phyloP scores from a whole-genome alignment of 2,329 filamentous ascomycete genomes.

The Rhynchosporium secalis region DNA sequence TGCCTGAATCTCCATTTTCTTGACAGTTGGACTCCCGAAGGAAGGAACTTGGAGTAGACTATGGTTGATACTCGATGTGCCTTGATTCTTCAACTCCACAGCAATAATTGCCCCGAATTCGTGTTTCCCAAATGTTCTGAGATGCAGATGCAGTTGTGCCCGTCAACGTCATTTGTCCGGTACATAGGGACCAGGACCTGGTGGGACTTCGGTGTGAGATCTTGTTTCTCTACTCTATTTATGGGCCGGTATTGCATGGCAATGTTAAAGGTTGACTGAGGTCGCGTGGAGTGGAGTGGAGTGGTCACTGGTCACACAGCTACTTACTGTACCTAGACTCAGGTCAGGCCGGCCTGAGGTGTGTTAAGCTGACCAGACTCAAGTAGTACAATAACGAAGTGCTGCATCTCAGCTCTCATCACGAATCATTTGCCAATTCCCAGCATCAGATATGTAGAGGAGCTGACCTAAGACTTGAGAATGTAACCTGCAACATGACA shows the following conservation, averaged over 20 bases:
- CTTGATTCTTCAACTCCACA: too few species aligned
- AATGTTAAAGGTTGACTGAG: neutral
- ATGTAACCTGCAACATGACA: slow-evolving; percentile 23
- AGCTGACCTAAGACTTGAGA: slow-evolving; percentile 29
- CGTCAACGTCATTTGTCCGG: slow-evolving; percentile 16
- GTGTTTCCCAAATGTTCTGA: neutral
- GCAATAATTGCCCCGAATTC: neutral
- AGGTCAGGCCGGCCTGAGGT: neutral
- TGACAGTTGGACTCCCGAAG: too few species aligned
- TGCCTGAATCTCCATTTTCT: too few species aligned
- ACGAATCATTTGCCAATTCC: slow-evolving; percentile 11
- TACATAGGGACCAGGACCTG: neutral
- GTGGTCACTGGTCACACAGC: slow-evolving; percentile 14
- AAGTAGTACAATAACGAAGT: slow-evolving; percentile 18
- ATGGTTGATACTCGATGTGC: too few species aligned
- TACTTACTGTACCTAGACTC: neutral
- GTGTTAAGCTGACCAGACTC: slow-evolving; percentile 17
- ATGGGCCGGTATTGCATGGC: slow-evolving; percentile 8
- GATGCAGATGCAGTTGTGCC: neutral
- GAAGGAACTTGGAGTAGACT: too few species aligned
- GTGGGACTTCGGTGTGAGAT: neutral
- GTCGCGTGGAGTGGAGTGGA: slow-evolving; percentile 7
- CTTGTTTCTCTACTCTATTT: slow-evolving; percentile 15
- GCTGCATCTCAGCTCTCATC: slow-evolving; percentile 27
- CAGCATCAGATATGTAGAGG: slow-evolving; percentile 9